These are phyloP conservation scores for Fusarium lyarnte DNA, from an alignment of 2,329 filamentous ascomycete species.

Conservation along the genomic window DNA sequence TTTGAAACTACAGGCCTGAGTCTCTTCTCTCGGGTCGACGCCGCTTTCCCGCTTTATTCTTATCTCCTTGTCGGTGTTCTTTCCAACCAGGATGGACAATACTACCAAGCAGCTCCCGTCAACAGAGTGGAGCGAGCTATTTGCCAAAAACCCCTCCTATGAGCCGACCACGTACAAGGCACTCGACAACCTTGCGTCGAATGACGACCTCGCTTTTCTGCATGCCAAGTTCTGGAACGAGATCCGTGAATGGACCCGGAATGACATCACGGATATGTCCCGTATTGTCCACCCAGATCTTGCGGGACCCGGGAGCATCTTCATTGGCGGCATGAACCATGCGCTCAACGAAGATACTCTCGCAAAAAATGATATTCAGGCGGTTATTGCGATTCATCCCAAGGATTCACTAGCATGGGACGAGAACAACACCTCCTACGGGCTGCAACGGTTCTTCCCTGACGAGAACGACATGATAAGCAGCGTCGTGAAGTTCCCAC, in stretches of 20 bases:
- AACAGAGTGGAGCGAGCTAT: not conserved
- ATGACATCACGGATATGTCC: not conserved
- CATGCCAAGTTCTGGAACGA: not conserved
- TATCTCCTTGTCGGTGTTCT: too few relatives aligned
- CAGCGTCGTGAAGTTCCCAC: not conserved
- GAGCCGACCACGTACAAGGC: not conserved
- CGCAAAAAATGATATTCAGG: not conserved
- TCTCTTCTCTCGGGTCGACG: not conserved
- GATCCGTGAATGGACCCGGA: not conserved
- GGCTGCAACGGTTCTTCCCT: not conserved
- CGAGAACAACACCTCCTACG: not conserved
- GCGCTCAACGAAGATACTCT: not conserved
- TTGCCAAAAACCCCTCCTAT: not conserved
- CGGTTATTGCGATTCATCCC: not conserved
- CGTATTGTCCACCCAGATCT: not conserved
- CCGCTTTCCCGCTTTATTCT: fast-evolving
- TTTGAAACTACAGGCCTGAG: fast-evolving
- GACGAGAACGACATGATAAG: not conserved
- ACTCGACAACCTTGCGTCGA: not conserved
- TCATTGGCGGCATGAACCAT: not conserved
- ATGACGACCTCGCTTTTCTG: not conserved
- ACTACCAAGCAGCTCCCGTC: not conserved
- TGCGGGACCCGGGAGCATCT: not conserved
- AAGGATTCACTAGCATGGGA: not conserved
- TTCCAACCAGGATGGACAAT: not conserved